Percentiles rank a stretch among this genome's conserved stretches.
Evolutionary conservation across 2,329 filamentous ascomycete genomes (phyloP).

Genomic region (Monosporascus sp.): DNA sequence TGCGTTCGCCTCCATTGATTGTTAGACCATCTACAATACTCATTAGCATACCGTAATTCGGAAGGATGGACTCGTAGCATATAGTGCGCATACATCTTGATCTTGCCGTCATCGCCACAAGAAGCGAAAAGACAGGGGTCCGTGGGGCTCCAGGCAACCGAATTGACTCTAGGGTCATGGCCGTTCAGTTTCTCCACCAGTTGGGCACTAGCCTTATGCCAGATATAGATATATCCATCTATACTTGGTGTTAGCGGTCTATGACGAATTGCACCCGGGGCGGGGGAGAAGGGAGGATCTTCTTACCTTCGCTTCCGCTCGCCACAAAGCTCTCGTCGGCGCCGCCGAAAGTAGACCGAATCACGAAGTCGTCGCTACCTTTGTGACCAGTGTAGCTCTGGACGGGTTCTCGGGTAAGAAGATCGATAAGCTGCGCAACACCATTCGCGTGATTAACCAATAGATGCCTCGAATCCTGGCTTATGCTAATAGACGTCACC

Average conservation of each 20-base stretch:
- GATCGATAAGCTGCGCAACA: conserved; percentile 73
- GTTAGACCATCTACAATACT: conserved; percentile 32
- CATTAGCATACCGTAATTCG: conserved; percentile 9
- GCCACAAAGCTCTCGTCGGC: conserved; percentile 88
- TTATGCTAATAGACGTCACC: conserved; percentile 76
- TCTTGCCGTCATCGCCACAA: conserved; percentile 79
- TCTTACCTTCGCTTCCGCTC: conserved; percentile 84
- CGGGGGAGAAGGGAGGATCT: not conserved
- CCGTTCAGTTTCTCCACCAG: conserved; percentile 72
- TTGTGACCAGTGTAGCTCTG: conserved; percentile 71
- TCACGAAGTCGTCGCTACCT: conserved; percentile 66
- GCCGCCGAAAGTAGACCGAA: conserved; percentile 80
- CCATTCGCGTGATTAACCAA: conserved; percentile 78
- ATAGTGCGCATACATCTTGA: conserved; percentile 67
- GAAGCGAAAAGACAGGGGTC: conserved; percentile 84
- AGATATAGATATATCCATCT: conserved; percentile 74
- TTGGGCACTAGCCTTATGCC: conserved; percentile 79
- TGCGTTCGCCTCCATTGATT: conserved; percentile 24
- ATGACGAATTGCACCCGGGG: not conserved
- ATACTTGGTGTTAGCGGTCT: conserved; percentile 2
- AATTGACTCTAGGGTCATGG: conserved; percentile 75
- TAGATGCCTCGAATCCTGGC: conserved; percentile 72
- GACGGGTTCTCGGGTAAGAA: conserved; percentile 66
- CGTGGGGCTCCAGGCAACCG: conserved; percentile 81
- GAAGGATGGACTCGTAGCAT: too few relatives aligned